Evolutionary conservation across 2,329 filamentous ascomycete species (phyloP).

Genomic region (Xylariaceae sp.): DNA sequence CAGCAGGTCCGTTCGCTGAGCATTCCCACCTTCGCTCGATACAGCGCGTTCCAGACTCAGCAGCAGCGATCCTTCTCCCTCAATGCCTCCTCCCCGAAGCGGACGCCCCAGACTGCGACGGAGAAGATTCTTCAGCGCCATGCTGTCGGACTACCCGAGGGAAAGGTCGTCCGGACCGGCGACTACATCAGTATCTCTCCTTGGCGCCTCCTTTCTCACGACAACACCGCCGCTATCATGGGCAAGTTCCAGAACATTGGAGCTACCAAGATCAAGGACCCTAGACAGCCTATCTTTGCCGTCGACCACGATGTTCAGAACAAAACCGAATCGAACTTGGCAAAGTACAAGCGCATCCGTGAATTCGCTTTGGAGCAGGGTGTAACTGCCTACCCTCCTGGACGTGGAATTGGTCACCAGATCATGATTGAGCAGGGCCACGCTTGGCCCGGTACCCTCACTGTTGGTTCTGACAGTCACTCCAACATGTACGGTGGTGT

Average conservation of each 20-base stretch:
- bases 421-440: slow-evolving; percentile 85
- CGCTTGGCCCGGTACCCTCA: slow-evolving; percentile 76
- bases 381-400: slow-evolving; percentile 71
- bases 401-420: slow-evolving; percentile 82
- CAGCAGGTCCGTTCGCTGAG: neutral
- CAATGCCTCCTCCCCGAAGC: neutral
- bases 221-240: slow-evolving; percentile 60
- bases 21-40: neutral
- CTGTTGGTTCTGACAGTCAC: slow-evolving; percentile 74
- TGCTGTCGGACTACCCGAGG: slow-evolving; percentile 66
- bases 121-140: slow-evolving; percentile 90
- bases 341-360: slow-evolving; percentile 78
- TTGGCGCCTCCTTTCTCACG: slow-evolving; percentile 62
- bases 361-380: slow-evolving; percentile 75
- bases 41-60: neutral
- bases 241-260: slow-evolving; percentile 78
- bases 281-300: slow-evolving; percentile 72
- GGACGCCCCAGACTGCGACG: slow-evolving; percentile 68
- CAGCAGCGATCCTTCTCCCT: neutral
- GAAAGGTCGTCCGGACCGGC: slow-evolving; percentile 70
- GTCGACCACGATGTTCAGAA: slow-evolving; percentile 52
- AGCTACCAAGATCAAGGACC: slow-evolving; percentile 66
- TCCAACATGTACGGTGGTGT: slow-evolving; percentile 81
- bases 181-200: slow-evolving; percentile 79
- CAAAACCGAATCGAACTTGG: slow-evolving; percentile 67